phyloP scores from a whole-genome alignment of 768 basidiomycete genomes.

The Tubosaeta sp. region DNA sequence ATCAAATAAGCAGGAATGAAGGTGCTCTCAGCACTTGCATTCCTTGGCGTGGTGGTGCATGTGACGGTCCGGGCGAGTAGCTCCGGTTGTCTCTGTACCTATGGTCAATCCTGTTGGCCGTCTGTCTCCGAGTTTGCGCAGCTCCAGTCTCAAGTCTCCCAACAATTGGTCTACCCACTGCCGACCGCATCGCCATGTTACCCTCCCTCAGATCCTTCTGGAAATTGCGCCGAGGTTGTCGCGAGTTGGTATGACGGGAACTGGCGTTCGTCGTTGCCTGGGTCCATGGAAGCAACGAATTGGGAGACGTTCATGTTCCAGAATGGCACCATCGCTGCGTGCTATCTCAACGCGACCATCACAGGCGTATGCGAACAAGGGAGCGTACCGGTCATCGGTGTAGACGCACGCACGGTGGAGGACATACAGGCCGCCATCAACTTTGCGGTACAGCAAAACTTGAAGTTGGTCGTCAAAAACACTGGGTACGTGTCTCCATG shows the following conservation, averaged over 20 bases:
- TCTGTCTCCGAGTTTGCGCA: conserved; percentile 8
- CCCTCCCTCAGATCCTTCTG: conserved; percentile 23
- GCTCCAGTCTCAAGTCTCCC: conserved; percentile 15
- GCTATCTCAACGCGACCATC: conserved; percentile 31
- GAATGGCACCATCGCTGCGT: conserved; percentile 42
- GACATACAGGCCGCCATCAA: conserved; percentile 26
- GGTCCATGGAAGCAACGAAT: conserved; percentile 36
- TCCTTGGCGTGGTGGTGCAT: background rate
- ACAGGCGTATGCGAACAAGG: conserved; percentile 20
- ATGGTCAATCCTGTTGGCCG: conserved; percentile 18
- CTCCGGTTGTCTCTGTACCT: conserved; percentile 17
- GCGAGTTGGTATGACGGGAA: conserved; percentile 29
- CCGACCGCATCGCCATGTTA: conserved; percentile 19
- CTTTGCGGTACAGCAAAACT: conserved; percentile 18
- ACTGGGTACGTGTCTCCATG: conserved; percentile 29
- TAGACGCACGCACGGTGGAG: conserved; percentile 19
- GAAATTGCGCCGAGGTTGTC: conserved; percentile 34
- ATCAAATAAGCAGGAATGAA: conserved; percentile 1
- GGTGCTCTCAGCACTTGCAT: background rate
- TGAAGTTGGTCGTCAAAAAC: conserved; percentile 27
- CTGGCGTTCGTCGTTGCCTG: conserved; percentile 41
- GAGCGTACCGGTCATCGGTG: conserved; percentile 22
- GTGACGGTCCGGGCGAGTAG: background rate
- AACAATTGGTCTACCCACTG: conserved; percentile 13
- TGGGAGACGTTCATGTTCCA: conserved; percentile 33